A percentile compares a stretch with the other conserved stretches of the same genome.
These are phyloP conservation scores for Erodium trifolium DNA, from an alignment of 441 rosid species.

Conservation along the genomic window DNA sequence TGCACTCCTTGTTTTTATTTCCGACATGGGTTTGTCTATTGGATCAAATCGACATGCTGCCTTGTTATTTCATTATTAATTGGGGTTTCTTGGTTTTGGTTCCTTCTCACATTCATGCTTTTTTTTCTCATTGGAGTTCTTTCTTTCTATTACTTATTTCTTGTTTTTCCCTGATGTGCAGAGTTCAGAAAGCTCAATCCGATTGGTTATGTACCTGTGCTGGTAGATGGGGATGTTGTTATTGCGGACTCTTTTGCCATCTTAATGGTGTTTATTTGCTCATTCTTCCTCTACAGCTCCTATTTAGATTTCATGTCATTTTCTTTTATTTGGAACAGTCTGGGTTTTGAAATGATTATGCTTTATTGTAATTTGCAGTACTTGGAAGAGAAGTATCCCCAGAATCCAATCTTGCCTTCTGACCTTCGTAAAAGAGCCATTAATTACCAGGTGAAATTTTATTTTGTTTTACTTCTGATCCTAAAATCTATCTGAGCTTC, in stretches of 20 bases:
- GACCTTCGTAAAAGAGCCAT: constrained; percentile 53
- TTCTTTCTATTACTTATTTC: background rate
- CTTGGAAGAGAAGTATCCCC: constrained; percentile 78
- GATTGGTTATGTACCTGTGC: constrained; percentile 62
- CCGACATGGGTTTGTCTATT: too few relatives aligned
- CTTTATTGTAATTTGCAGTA: constrained; percentile 31
- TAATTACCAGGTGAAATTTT: constrained; percentile 50
- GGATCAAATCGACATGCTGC: background rate
- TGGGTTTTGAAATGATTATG: background rate
- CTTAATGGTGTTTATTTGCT: constrained; percentile 38
- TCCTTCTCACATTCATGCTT: background rate
- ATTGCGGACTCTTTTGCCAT: constrained; percentile 75
- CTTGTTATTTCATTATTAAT: background rate
- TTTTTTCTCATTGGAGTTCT: too few relatives aligned
- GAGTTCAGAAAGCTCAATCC: constrained; percentile 71
- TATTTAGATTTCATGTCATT: background rate
- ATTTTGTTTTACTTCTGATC: background rate
- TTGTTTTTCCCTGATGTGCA: constrained; percentile 17
- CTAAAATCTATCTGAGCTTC: background rate
- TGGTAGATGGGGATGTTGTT: constrained; percentile 65
- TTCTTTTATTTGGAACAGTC: background rate
- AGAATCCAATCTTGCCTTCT: constrained; percentile 52
- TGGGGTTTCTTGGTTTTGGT: background rate
- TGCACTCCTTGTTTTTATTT: too few relatives aligned
- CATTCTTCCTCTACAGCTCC: background rate